Conservation (phyloP, 768 basidiomycete genomes). For the Phaeotremella fagi region DNA sequence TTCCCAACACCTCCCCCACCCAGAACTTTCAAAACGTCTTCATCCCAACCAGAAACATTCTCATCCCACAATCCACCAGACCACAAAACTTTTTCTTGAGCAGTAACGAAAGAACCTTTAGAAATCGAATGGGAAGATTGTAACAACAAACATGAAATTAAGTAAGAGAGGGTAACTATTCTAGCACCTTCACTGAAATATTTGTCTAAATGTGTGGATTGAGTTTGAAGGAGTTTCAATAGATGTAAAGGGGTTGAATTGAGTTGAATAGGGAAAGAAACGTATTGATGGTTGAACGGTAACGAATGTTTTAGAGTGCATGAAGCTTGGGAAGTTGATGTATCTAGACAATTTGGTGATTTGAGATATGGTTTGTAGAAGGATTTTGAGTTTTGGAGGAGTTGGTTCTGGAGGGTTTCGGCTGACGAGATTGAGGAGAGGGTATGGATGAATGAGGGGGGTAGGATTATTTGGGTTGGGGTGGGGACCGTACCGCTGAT, state of each 20-base stretch:
- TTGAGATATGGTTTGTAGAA: not conserved
- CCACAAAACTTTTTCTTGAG: not conserved
- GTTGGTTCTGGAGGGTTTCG: not conserved
- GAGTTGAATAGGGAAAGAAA: not conserved
- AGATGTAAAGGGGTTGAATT: not conserved
- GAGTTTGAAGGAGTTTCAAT: not conserved
- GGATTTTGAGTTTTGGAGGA: not conserved
- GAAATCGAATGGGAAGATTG: not conserved
- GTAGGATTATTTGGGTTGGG: not conserved
- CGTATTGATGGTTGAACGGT: not conserved
- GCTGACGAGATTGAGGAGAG: not conserved
- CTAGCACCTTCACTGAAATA: not conserved
- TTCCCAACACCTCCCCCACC: not conserved
- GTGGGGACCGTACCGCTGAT: not conserved
- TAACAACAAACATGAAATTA: not conserved
- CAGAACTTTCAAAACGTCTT: not conserved
- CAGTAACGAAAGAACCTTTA: too few species aligned
- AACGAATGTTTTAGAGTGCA: not conserved
- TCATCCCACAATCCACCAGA: not conserved
- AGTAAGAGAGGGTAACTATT: not conserved
- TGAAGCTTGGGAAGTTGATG: not conserved
- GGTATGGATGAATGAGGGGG: not conserved
- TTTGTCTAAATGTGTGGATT: not conserved
- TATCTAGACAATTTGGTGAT: not conserved
- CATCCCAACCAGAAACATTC: not conserved